These are phyloP conservation scores for Blastobotrys terrestris DNA, from an alignment of 805 yeast species.

Conservation along the genomic window DNA sequence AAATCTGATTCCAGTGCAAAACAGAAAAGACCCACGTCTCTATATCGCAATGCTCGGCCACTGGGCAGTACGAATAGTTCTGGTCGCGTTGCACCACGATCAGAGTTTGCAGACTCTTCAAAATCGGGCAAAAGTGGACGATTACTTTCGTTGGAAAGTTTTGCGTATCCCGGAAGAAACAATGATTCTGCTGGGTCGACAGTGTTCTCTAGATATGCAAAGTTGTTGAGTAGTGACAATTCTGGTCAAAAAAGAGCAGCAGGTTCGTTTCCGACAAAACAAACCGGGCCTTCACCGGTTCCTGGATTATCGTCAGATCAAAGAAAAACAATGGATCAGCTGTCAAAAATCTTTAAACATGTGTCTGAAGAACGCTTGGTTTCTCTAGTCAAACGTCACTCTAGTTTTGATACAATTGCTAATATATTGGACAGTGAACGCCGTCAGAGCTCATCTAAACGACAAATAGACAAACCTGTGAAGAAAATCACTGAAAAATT, in stretches of 20 bases:
- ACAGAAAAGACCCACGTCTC: constrained; percentile 7
- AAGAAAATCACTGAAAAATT: constrained; percentile 2
- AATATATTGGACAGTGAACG: constrained; percentile 3
- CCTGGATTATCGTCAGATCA: neutral
- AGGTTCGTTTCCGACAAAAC: neutral
- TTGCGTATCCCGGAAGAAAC: constrained; percentile 2
- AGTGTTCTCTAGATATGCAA: constrained; percentile 8
- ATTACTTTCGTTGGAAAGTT: constrained; percentile 5
- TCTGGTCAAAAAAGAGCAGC: neutral
- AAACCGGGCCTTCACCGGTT: neutral
- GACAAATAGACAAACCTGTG: neutral
- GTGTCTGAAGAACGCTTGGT: neutral
- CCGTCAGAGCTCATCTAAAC: neutral
- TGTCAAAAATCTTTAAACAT: neutral
- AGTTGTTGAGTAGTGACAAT: neutral
- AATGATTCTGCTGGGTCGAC: constrained; percentile 1
- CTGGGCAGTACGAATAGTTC: neutral
- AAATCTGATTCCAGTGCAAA: neutral
- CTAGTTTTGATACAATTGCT: constrained; percentile 32
- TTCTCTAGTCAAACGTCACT: constrained; percentile 18
- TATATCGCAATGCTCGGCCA: neutral
- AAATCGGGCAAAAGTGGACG: constrained; percentile 1
- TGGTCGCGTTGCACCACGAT: neutral
- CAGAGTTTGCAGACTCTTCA: neutral
- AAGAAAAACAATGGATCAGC: neutral